Evolutionary conservation across 2,329 filamentous ascomycete genomes (phyloP).

Genomic region (Cladosporium sp.): DNA sequence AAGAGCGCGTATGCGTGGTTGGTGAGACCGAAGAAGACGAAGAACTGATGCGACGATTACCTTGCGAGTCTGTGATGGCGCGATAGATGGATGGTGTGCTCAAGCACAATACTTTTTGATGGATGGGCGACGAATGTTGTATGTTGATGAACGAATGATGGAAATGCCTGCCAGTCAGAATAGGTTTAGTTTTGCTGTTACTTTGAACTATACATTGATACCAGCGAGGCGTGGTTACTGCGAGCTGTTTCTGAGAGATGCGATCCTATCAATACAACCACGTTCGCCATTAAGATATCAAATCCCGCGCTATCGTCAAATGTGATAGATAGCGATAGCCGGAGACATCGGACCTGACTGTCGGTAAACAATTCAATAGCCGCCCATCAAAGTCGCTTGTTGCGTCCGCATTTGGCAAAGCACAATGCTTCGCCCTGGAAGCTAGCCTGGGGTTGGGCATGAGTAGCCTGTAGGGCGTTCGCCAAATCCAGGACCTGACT

Average conservation of each 20-base stretch:
- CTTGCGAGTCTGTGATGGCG: background rate
- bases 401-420: slow-evolving; percentile 1
- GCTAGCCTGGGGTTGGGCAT: slow-evolving; percentile 4
- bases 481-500: background rate
- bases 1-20: slow-evolving; percentile 33
- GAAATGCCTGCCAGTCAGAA: background rate
- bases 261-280: background rate
- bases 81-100: slow-evolving; percentile 11
- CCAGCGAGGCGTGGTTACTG: background rate
- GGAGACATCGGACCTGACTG: background rate
- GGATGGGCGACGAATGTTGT: background rate
- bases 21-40: slow-evolving; percentile 29
- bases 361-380: background rate
- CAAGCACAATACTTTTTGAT: background rate
- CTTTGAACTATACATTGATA: background rate
- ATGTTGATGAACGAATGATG: background rate
- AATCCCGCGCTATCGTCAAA: background rate
- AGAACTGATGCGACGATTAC: background rate
- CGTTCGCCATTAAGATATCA: background rate
- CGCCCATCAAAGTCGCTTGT: background rate
- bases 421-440: background rate
- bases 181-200: background rate
- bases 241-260: background rate
- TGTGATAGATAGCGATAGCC: background rate
- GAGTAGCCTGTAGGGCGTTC: background rate